These are phyloP conservation scores for Pythium aphanidermatum DNA, from an alignment of 352 stramenopile species.

Conservation along the genomic window DNA sequence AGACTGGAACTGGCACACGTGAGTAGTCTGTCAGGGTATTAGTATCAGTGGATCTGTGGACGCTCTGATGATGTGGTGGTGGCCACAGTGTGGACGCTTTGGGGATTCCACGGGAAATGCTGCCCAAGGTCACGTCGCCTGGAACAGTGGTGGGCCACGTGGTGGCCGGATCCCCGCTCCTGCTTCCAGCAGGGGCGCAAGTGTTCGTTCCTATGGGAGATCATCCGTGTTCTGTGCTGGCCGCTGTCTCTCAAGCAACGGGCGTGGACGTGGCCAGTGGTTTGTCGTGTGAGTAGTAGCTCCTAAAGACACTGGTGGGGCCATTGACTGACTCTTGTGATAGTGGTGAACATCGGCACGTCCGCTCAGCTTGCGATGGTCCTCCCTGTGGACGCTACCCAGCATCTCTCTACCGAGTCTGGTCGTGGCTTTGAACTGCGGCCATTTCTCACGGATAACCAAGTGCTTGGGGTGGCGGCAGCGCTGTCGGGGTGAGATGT, in stretches of 20 bases:
- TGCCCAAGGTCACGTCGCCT: slow-evolving; percentile 52
- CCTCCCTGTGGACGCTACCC: slow-evolving; percentile 23
- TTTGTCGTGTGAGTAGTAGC: background rate
- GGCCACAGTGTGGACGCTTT: slow-evolving; percentile 52
- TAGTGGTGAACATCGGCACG: slow-evolving; percentile 81
- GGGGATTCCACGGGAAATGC: slow-evolving; percentile 45
- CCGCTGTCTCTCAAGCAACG: slow-evolving; percentile 27
- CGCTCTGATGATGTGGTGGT: too few relatives aligned
- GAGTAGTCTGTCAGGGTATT: too few relatives aligned
- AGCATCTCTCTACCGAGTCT: background rate
- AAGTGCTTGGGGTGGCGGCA: slow-evolving; percentile 62
- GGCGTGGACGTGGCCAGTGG: background rate
- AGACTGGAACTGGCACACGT: slow-evolving; percentile 31
- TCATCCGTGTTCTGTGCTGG: slow-evolving; percentile 68
- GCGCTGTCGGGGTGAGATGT: slow-evolving; percentile 66
- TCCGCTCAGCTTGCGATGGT: slow-evolving; percentile 76
- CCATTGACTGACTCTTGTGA: background rate
- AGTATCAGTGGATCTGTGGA: too few relatives aligned
- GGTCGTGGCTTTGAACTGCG: slow-evolving; percentile 63
- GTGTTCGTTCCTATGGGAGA: slow-evolving; percentile 74
- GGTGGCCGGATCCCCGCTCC: slow-evolving; percentile 9
- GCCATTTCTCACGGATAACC: slow-evolving; percentile 49
- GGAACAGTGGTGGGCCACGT: slow-evolving; percentile 42
- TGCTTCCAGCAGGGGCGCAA: slow-evolving; percentile 23
- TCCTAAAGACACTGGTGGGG: background rate